phyloP scores from a whole-genome alignment of 2,329 filamentous ascomycete species.

The Trichoderma hamatum region DNA sequence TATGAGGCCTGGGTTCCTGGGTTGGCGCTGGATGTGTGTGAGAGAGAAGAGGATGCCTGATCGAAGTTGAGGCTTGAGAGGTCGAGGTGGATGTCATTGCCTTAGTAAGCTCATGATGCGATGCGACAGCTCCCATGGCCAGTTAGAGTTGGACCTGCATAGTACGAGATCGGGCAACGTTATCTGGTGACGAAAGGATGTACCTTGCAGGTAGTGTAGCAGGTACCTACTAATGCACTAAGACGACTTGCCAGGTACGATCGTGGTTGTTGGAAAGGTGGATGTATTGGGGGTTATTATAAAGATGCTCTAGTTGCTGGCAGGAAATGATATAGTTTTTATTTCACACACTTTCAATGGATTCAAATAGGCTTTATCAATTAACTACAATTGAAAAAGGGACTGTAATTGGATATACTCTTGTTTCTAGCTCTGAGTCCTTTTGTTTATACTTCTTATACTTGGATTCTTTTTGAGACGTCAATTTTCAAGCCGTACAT shows the following conservation, averaged over 20 bases:
- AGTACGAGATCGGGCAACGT: neutral
- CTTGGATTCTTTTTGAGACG: neutral
- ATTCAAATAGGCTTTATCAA: neutral
- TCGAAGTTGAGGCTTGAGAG: slow-evolving; percentile 4
- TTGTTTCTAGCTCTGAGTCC: neutral
- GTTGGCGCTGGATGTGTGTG: neutral
- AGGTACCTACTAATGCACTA: neutral
- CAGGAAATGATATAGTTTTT: neutral
- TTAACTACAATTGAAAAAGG: too few species aligned
- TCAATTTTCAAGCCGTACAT: neutral
- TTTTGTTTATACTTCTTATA: neutral
- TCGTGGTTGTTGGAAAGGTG: neutral
- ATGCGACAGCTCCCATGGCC: neutral
- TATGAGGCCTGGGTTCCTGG: neutral
- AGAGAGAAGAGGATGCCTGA: neutral
- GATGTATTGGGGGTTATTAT: neutral
- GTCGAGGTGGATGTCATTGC: slow-evolving; percentile 14
- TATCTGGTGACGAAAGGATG: neutral
- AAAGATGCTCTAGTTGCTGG: neutral
- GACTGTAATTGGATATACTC: too few species aligned
- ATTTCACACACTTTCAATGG: neutral
- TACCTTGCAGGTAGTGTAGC: neutral
- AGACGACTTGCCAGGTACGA: neutral
- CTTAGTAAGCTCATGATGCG: slow-evolving; percentile 24
- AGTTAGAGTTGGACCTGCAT: neutral